Evolutionary conservation across 768 basidiomycete species (phyloP), one percentile per base, ranked within the genome.

Genomic region (Lentinula lateritia): DNA sequence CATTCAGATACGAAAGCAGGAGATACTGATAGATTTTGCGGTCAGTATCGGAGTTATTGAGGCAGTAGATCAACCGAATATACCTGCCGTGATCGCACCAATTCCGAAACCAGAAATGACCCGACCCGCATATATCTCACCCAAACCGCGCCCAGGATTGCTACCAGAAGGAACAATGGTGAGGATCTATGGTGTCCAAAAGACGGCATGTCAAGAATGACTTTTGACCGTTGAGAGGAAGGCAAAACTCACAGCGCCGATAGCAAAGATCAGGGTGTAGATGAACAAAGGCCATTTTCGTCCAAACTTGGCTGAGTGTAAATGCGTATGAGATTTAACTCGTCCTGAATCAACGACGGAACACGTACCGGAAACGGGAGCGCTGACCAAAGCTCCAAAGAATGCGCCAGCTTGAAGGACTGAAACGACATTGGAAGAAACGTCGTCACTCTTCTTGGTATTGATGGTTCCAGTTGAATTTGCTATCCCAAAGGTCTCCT

Each of bases 1-100:
- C 86, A 86, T 69, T 90, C 89, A 10, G 83, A 80, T 42, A 88
- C 86, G 67, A 82, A 90, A 0, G 86, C 80, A 6, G 88, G 88
- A 10, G 85, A 81, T 32, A 87, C 80, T n/a, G 36, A 0, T 34
- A 32, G 4, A 61, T 1, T 10, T 39, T 3, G 6, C n/a, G 39
- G 6, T 52, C 18, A 15, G 34, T 34, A 9, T 48, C 46, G 8
- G 20, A 48, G 5, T 18, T 7, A 48, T 23, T 23, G 83, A 85
- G 66, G 88, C 84, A 10, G 77, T 78, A 60, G 87, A 16, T 38
- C 87, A 39, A 88, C 81, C 43, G 28, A 4, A 28, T 28, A 28
- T 18, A 54, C 53, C 53, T 45, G 82, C 67, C 3, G 84, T 85
- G 66, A 88, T 86, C 8, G 77, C 80, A 59, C 88, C 87, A 42